Conservation (phyloP, 306 rosid species). For the Acacia melanoxylon region DNA sequence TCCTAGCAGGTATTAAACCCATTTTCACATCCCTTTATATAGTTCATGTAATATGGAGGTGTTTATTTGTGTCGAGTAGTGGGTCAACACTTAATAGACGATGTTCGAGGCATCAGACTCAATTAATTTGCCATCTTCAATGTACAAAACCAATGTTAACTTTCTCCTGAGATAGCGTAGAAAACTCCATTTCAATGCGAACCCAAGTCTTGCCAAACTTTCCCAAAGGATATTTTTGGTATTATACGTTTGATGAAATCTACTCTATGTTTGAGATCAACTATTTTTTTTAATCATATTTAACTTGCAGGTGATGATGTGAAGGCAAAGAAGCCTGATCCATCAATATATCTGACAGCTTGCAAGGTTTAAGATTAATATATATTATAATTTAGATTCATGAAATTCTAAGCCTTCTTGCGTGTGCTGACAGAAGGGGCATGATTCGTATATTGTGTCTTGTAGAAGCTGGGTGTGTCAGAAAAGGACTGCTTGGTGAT, state of each 20-base stretch:
- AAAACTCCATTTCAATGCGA: neutral
- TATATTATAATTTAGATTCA: conserved; percentile 2
- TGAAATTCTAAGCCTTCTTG: conserved; percentile 5
- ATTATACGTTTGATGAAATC: conserved; percentile 11
- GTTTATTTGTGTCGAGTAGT: conserved; percentile 10
- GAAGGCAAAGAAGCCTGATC: conserved; percentile 93
- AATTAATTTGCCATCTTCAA: neutral
- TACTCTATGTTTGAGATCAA: neutral
- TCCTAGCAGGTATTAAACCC: conserved; percentile 75
- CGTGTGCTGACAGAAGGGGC: neutral
- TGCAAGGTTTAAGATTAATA: conserved; percentile 54
- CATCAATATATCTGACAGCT: conserved; percentile 84
- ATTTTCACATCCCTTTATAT: conserved; percentile 21
- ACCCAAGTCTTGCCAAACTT: conserved; percentile 4
- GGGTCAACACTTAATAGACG: neutral
- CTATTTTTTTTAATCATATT: neutral
- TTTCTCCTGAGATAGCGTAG: neutral
- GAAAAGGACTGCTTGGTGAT: conserved; percentile 75
- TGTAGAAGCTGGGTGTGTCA: conserved; percentile 71
- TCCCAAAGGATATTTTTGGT: conserved; percentile 1
- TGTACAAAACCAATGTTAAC: neutral
- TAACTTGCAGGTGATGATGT: conserved; percentile 83
- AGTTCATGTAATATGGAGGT: conserved; percentile 23
- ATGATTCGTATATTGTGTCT: conserved; percentile 34
- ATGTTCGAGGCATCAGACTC: conserved; percentile 10